Conservation (phyloP, 1,139 yeast genomes). For the Maudiozyma humilis region DNA sequence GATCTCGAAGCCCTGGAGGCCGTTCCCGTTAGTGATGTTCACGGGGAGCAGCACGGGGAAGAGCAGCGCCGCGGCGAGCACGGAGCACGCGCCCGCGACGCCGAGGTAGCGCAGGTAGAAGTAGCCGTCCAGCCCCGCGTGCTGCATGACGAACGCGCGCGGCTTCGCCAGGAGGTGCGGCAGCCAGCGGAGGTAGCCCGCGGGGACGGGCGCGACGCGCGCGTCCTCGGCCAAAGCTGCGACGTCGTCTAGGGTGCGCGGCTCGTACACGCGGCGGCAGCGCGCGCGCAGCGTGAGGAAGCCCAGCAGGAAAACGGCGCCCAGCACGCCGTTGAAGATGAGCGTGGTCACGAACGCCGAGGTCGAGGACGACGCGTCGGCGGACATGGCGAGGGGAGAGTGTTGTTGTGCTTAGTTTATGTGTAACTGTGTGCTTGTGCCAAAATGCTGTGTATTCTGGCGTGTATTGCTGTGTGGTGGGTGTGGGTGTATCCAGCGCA, state of each 20-base stretch:
- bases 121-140: constrained; percentile 83
- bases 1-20: constrained; percentile 48
- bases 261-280: constrained; percentile 70
- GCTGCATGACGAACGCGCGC: constrained; percentile 64
- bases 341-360: constrained; percentile 48
- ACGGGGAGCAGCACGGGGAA: constrained; percentile 82
- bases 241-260: constrained; percentile 53
- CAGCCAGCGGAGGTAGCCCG: constrained; percentile 52
- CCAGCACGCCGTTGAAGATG: constrained; percentile 49
- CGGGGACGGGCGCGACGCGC: constrained; percentile 49
- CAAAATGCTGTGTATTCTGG: not conserved
- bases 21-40: constrained; percentile 71
- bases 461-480: too few species aligned
- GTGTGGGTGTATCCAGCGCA: not conserved
- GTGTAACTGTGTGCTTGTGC: not conserved
- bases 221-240: constrained; percentile 38
- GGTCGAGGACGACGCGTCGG: constrained; percentile 34
- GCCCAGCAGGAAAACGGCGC: constrained; percentile 44
- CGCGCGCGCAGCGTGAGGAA: constrained; percentile 62
- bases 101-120: constrained; percentile 72
- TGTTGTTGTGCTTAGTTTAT: not conserved
- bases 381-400: constrained; percentile 12
- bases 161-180: constrained; percentile 44
- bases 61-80: constrained; percentile 54
- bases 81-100: constrained; percentile 49